Conservation (phyloP, 139 green algal genomes). For the Ulvella scutata region DNA sequence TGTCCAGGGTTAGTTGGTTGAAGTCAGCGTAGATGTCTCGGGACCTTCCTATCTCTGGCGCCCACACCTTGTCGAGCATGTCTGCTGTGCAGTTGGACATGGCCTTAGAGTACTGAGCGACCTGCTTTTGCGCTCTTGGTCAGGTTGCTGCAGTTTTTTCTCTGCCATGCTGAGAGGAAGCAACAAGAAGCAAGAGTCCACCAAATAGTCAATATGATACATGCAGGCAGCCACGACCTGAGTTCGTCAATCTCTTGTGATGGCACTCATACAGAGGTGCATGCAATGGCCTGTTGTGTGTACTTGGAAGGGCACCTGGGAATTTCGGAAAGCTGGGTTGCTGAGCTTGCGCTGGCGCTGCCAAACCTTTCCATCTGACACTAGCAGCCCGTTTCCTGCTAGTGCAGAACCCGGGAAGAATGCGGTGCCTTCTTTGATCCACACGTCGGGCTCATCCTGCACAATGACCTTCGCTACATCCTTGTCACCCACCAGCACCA, state of each 20-base stretch:
- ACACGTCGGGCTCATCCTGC: slow-evolving; percentile 16
- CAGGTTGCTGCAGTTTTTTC: too few species aligned
- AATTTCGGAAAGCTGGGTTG: slow-evolving; percentile 65
- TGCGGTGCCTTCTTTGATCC: slow-evolving; percentile 58
- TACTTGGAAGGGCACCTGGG: slow-evolving; percentile 31
- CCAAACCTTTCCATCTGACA: slow-evolving; percentile 68
- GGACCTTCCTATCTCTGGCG: neutral
- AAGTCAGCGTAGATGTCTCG: slow-evolving; percentile 63
- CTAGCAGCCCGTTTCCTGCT: slow-evolving; percentile 65
- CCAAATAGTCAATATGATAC: too few species aligned
- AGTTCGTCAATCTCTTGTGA: too few species aligned
- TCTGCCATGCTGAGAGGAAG: too few species aligned
- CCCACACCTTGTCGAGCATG: slow-evolving; percentile 21
- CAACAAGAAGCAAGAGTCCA: too few species aligned
- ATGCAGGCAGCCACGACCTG: too few species aligned
- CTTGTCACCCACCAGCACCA: slow-evolving; percentile 50
- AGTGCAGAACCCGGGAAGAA: slow-evolving; percentile 75
- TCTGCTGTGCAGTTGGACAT: slow-evolving; percentile 10
- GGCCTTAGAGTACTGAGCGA: neutral
- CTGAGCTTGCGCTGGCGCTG: slow-evolving; percentile 56
- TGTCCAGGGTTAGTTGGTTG: slow-evolving; percentile 66
- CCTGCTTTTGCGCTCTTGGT: neutral
- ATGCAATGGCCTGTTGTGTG: too few species aligned
- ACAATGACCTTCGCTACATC: slow-evolving; percentile 14
- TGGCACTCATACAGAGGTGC: too few species aligned